Conservation (phyloP, 345 rosid species). For the Aquilaria yunnanensis region DNA sequence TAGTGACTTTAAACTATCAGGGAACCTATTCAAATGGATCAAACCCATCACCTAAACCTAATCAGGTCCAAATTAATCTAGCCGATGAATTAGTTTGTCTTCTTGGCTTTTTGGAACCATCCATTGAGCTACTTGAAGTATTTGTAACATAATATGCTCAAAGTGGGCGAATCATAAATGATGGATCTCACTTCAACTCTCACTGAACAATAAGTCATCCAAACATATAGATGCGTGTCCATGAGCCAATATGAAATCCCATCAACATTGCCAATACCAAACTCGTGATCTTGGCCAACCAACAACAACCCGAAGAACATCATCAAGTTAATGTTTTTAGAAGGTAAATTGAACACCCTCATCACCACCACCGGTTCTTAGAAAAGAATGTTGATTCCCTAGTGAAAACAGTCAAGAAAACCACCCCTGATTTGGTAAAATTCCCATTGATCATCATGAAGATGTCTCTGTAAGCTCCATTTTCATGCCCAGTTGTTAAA, state of each 20-base stretch:
- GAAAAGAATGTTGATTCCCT: conserved; percentile 86
- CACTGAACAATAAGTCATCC: conserved; percentile 42
- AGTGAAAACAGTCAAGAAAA: conserved; percentile 68
- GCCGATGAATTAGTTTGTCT: conserved; percentile 38
- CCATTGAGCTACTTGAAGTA: conserved; percentile 58
- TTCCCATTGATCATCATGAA: conserved; percentile 56
- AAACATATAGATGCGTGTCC: conserved; percentile 69
- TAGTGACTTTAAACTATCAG: conserved; percentile 69
- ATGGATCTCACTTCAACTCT: conserved; percentile 36
- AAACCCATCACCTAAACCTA: conserved; percentile 48
- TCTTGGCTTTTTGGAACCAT: conserved; percentile 37
- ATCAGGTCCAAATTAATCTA: conserved; percentile 67
- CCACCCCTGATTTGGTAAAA: conserved; percentile 61
- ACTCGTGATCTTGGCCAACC: conserved; percentile 52
- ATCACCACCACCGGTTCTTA: conserved; percentile 81
- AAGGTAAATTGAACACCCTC: conserved; percentile 68
- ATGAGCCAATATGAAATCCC: conserved; percentile 81
- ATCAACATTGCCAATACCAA: conserved; percentile 44
- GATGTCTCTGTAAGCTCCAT: conserved; percentile 72
- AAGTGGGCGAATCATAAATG: conserved; percentile 21
- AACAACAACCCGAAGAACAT: conserved; percentile 59
- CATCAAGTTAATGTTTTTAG: conserved; percentile 67
- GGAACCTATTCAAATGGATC: conserved; percentile 75
- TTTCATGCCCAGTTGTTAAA: conserved; percentile 47
- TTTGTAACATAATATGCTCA: conserved; percentile 23